These are phyloP conservation scores for Ogataea paraovalis DNA, from an alignment of 805 yeast genomes.

Conservation along the genomic window DNA sequence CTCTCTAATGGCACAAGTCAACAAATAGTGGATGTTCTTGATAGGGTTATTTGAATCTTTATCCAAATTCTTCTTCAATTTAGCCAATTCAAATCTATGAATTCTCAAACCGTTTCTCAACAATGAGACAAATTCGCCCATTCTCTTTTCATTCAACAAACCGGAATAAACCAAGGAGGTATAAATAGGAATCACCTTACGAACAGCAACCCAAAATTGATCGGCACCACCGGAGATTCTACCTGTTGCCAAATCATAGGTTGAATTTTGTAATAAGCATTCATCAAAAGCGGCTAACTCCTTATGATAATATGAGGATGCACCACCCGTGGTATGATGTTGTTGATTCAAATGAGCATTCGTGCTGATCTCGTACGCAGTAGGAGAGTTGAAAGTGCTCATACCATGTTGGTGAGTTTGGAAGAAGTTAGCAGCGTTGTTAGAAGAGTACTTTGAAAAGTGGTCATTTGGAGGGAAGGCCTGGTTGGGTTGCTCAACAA, in stretches of 20 bases:
- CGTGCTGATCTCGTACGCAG: slow-evolving; percentile 9
- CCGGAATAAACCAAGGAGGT: slow-evolving; percentile 43
- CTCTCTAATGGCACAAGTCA: slow-evolving; percentile 48
- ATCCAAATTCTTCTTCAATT: slow-evolving; percentile 56
- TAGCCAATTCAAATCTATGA: slow-evolving; percentile 50
- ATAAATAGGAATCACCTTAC: slow-evolving; percentile 47
- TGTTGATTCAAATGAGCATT: slow-evolving; percentile 2
- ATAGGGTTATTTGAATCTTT: slow-evolving; percentile 54
- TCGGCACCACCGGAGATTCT: slow-evolving; percentile 37
- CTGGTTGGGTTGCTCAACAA: slow-evolving; percentile 16
- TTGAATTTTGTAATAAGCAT: slow-evolving; percentile 35
- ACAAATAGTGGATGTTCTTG: slow-evolving; percentile 47
- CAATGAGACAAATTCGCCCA: slow-evolving; percentile 46
- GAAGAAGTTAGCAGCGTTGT: not conserved
- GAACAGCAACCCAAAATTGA: slow-evolving; percentile 51
- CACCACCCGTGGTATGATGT: too few relatives aligned
- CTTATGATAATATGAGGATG: not conserved
- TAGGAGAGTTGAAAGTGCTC: slow-evolving; percentile 1
- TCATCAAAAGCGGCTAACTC: slow-evolving; percentile 50
- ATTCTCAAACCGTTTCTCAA: slow-evolving; percentile 54
- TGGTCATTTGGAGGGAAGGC: not conserved
- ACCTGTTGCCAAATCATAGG: slow-evolving; percentile 36
- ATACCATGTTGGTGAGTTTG: not conserved
- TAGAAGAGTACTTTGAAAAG: not conserved
- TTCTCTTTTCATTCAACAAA: slow-evolving; percentile 43